Percentiles rank a stretch among this genome's conserved stretches.
phyloP scores from a whole-genome alignment of 129 eudicot genomes.

The Mikania micrantha region DNA sequence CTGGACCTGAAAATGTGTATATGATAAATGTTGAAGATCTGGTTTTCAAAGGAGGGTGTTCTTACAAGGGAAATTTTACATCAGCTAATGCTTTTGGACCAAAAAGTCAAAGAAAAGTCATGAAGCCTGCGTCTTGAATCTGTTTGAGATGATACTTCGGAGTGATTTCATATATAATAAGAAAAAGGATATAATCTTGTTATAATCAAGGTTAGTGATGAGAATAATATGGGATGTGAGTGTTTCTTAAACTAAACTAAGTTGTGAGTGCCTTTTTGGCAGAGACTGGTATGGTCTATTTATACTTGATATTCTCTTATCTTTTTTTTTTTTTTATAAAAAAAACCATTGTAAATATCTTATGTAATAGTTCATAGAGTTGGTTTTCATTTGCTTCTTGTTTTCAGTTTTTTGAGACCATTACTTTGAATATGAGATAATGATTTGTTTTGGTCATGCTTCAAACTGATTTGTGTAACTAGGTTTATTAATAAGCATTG shows the following conservation, averaged over 20 bases:
- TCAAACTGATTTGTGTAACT: slow-evolving; percentile 4
- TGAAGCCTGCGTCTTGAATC: slow-evolving; percentile 6
- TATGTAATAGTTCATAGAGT: slow-evolving; percentile 20
- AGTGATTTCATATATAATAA: not conserved
- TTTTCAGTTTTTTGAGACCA: slow-evolving; percentile 3
- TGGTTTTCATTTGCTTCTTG: not conserved
- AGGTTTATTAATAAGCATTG: not conserved
- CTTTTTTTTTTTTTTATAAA: no score
- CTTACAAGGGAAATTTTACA: slow-evolving; percentile 12
- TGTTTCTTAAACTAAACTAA: not conserved
- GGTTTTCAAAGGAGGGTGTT: slow-evolving; percentile 9
- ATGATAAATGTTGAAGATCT: slow-evolving; percentile 41
- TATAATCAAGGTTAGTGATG: slow-evolving; percentile 1
- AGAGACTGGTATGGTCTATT: slow-evolving; percentile 15
- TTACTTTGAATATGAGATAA: not conserved
- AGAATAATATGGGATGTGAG: slow-evolving; percentile 7
- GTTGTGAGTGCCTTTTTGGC: slow-evolving; percentile 12
- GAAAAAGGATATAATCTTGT: not conserved
- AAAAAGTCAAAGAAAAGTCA: slow-evolving; percentile 24
- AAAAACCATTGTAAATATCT: slow-evolving; percentile 10
- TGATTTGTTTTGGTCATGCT: slow-evolving; percentile 19
- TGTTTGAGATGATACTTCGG: slow-evolving; percentile 3
- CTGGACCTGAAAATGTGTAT: slow-evolving; percentile 46
- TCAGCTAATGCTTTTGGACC: slow-evolving; percentile 18
- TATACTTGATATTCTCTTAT: not conserved